These are phyloP conservation scores for Teunomyces kruisii DNA, from an alignment of 805 yeast genomes.

Conservation along the genomic window DNA sequence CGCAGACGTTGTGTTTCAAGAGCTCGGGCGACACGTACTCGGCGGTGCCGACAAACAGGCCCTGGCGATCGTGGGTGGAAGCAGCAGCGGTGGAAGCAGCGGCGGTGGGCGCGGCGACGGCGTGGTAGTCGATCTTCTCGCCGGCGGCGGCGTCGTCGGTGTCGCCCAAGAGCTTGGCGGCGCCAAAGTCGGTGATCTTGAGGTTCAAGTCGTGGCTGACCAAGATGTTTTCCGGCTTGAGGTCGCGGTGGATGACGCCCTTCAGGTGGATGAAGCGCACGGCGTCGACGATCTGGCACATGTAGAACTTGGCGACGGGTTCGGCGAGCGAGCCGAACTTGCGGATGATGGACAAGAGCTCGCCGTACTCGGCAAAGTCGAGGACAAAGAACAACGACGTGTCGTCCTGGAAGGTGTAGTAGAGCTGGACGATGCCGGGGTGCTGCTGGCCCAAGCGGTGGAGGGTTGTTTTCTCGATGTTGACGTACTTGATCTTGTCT, in stretches of 20 bases:
- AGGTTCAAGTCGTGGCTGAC: conserved; percentile 82
- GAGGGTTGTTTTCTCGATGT: conserved; percentile 88
- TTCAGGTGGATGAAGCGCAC: conserved; percentile 83
- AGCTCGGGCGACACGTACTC: conserved; percentile 95
- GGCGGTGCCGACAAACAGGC: conserved; percentile 95
- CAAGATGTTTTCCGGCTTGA: conserved; percentile 91
- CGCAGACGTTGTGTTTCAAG: conserved; percentile 72
- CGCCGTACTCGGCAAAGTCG: conserved; percentile 96
- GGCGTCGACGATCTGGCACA: conserved; percentile 87
- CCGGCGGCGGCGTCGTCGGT: conserved; percentile 29
- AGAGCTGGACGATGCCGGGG: conserved; percentile 90
- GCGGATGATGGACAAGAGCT: conserved; percentile 74
- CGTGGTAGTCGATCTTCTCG: conserved; percentile 32
- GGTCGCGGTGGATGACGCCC: conserved; percentile 90
- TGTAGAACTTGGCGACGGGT: conserved; percentile 72
- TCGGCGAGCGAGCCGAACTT: conserved; percentile 78
- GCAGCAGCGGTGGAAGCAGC: no score
- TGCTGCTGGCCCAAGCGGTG: conserved; percentile 82
- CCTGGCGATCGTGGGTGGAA: conserved; percentile 34
- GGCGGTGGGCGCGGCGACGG: conserved; percentile 24
- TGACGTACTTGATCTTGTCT: conserved; percentile 91
- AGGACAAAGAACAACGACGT: conserved; percentile 84
- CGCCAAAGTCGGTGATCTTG: conserved; percentile 96
- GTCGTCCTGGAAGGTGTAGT: conserved; percentile 94
- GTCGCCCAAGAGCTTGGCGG: conserved; percentile 72